Evolutionary conservation across 2,329 filamentous ascomycete species (phyloP).

Genomic region (Nemania sp.): DNA sequence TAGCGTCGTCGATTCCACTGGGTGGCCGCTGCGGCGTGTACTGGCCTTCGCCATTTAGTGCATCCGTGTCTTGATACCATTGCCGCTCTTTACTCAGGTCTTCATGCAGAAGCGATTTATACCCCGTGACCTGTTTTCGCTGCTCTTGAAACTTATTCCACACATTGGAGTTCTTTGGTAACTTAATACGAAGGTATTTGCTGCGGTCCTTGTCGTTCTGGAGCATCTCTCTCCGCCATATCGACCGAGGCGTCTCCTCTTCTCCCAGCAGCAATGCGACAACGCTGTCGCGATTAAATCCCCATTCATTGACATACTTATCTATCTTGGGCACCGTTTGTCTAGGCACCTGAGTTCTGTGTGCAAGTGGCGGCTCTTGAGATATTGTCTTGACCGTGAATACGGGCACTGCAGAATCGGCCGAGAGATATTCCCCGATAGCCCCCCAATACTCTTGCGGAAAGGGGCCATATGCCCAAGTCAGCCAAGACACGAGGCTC

Average conservation of each 20-base stretch:
- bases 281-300: neutral
- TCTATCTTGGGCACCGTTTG: neutral
- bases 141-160: conserved; percentile 9
- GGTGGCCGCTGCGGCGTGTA: neutral
- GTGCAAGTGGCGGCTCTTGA: neutral
- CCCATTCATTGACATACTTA: conserved; percentile 1
- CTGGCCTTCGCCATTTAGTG: neutral
- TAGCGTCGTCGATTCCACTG: neutral
- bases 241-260: conserved; percentile 6
- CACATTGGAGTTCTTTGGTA: neutral
- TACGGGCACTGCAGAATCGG: conserved; percentile 10
- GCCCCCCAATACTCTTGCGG: conserved; percentile 4
- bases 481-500: conserved; percentile 13
- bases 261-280: neutral
- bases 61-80: conserved; percentile 13
- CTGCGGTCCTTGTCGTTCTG: neutral
- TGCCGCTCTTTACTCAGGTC: conserved; percentile 16
- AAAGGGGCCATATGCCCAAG: conserved; percentile 19
- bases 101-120: conserved; percentile 12
- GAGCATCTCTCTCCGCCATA: neutral
- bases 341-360: no score
- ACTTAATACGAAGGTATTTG: conserved; percentile 10
- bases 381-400: conserved; percentile 10
- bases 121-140: conserved; percentile 9
- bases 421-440: conserved; percentile 1